Evolutionary conservation across 2,329 filamentous ascomycete genomes (phyloP), one percentile per base, ranked within the genome.

Genomic region (Sarocladium brachiariae): DNA sequence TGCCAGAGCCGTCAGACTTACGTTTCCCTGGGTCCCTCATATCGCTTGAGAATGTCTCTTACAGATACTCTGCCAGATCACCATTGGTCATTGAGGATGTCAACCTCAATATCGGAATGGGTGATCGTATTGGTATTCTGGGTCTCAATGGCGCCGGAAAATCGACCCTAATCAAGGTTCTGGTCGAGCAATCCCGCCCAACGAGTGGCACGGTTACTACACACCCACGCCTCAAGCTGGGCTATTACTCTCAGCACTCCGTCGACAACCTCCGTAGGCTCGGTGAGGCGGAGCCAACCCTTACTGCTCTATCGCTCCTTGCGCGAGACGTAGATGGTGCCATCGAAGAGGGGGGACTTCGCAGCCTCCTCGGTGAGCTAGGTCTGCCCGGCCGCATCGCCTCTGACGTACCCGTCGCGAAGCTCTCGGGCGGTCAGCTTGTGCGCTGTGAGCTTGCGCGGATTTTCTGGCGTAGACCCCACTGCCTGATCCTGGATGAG

Each of bases 111-210:
- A 77, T 95, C 11, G 78, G 87, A 52, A 80, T 82, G 63, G 86
- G 87, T 9, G 86, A 89, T 55, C 77, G 88, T 1, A 72, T 92
- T 21, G 89, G 87, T 0, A 75, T 95, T 35, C 73, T 89, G 21
- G 89, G 89, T 0, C 72, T 93, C 38, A 95, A 95, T 62, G 89
- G 89, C 1, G 79, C 81, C 1, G 89, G 89, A 2, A 95, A 95
- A 65, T 89, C 87, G 1, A 93, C 89, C 0, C 71, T 95, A 9
- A 74, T 92, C 52, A 83, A 80, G 45, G 69, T 92, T 3, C 75
- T 92, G 2, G 81, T 83, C n/a, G 80, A 77, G 1, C 73, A 75
- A 13, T 65, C 75, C 2, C 71, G 70, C 5, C 82, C 85, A 0
- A 79, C 77, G 0, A 71, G 75, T 2, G 87, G 88, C 1, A 79